Percentiles rank a stretch among this genome's conserved stretches.
phyloP scores from a whole-genome alignment of 2,329 filamentous ascomycete genomes.

The Cladosporium phlei region DNA sequence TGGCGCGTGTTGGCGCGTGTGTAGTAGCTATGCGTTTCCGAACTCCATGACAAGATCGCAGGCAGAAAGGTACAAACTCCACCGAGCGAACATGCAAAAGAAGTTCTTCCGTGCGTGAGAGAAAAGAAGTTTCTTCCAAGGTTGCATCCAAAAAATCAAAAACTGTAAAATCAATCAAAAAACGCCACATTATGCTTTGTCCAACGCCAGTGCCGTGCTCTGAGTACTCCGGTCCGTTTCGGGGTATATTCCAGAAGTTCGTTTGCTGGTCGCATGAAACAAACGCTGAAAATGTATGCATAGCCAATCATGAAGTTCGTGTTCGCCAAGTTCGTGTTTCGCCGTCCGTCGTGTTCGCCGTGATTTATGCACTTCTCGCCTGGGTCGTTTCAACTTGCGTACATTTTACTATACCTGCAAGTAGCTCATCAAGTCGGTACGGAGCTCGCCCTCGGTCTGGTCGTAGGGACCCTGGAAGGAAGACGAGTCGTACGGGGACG shows the following conservation, averaged over 20 bases:
- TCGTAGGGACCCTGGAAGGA: conserved; percentile 8
- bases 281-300: conserved; percentile 7
- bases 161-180: conserved; percentile 2
- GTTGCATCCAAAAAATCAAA: no score
- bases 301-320: conserved; percentile 12
- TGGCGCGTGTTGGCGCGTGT: no score
- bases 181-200: no score
- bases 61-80: no score
- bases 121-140: neutral
- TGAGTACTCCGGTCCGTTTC: conserved; percentile 10
- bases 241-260: no score
- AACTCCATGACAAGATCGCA: no score
- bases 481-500: conserved; percentile 7
- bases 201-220: conserved; percentile 6
- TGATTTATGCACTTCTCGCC: conserved; percentile 10
- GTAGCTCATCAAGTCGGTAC: conserved; percentile 12
- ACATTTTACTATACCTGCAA: conserved; percentile 7
- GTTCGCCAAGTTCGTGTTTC: neutral
- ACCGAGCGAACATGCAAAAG: neutral
- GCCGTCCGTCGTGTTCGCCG: conserved; percentile 1
- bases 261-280: conserved; percentile 5
- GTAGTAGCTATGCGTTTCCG: no score
- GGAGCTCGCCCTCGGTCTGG: conserved; percentile 5
- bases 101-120: conserved; percentile 2
- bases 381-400: conserved; percentile 1